These are phyloP conservation scores for Coemansia sp. DNA, from an alignment of 192 early-diverging fungal genomes.

Conservation along the genomic window DNA sequence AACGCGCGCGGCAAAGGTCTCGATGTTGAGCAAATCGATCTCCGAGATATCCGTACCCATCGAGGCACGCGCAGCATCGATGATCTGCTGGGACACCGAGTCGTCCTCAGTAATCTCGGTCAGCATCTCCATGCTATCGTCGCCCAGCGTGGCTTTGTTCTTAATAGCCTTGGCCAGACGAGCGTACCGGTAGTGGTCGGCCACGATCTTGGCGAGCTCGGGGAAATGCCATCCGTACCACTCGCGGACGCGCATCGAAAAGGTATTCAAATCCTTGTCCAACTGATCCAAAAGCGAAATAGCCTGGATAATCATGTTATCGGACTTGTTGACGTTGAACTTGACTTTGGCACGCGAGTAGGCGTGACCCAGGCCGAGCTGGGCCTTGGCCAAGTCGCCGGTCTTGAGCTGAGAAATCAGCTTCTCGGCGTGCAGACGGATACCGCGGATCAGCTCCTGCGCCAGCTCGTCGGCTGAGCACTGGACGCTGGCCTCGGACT, in stretches of 20 bases:
- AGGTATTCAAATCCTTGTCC: conserved; percentile 99
- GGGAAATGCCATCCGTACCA: conserved; percentile 99
- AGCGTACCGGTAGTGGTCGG: conserved; percentile 91
- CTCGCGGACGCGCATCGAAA: conserved; percentile 94
- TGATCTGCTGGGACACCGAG: conserved; percentile 79
- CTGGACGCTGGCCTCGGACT: conserved; percentile 69
- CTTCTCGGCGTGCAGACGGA: conserved; percentile 88
- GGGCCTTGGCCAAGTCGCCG: conserved; percentile 89
- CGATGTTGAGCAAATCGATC: conserved; percentile 94
- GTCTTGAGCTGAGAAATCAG: conserved; percentile 87
- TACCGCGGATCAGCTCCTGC: conserved; percentile 90
- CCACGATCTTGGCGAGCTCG: conserved; percentile 94
- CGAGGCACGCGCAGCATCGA: conserved; percentile 91
- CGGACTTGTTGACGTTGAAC: conserved; percentile 98
- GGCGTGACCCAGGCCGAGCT: conserved; percentile 97
- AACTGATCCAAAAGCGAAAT: conserved; percentile 95
- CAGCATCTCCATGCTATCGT: conserved; percentile 72
- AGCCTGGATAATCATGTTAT: conserved; percentile 96
- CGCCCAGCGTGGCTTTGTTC: conserved; percentile 87
- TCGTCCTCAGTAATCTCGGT: conserved; percentile 84
- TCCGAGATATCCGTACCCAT: conserved; percentile 99
- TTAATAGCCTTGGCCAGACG: conserved; percentile 86
- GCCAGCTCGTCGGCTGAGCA: conserved; percentile 82
- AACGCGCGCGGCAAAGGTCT: conserved; percentile 89
- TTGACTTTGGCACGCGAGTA: conserved; percentile 99